phyloP scores from a whole-genome alignment of 495 filamentous ascomycete genomes.

The Hypoxylon lienhwacheense region DNA sequence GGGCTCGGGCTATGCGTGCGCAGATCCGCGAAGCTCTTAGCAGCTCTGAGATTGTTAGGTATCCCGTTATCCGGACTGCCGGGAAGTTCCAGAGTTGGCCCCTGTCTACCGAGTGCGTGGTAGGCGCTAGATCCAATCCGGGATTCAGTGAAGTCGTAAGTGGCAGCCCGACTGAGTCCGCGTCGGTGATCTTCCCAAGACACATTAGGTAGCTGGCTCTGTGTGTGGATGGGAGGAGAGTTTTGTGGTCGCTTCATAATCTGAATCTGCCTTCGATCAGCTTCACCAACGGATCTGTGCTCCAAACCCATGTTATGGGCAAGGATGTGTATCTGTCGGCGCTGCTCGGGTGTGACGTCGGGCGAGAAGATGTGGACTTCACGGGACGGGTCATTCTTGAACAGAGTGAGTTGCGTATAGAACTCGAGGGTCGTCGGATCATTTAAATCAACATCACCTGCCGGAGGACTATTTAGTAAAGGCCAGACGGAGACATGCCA shows the following conservation, averaged over 20 bases:
- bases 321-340: slow-evolving; percentile 87
- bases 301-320: slow-evolving; percentile 93
- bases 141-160: slow-evolving; percentile 96
- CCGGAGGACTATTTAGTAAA: slow-evolving; percentile 30
- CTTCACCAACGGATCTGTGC: slow-evolving; percentile 84
- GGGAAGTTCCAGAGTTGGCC: slow-evolving; percentile 77
- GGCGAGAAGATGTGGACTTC: slow-evolving; percentile 83
- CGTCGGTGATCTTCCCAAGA: slow-evolving; percentile 74
- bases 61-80: slow-evolving; percentile 70
- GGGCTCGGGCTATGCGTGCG: slow-evolving; percentile 94
- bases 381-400: slow-evolving; percentile 74
- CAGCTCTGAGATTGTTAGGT: slow-evolving; percentile 78
- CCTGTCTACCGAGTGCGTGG: slow-evolving; percentile 73
- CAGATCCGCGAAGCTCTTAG: slow-evolving; percentile 95
- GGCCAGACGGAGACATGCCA: background rate
- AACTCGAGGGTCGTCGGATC: slow-evolving; percentile 83
- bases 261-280: slow-evolving; percentile 83
- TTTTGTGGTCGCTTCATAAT: slow-evolving; percentile 67
- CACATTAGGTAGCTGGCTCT: slow-evolving; percentile 61
- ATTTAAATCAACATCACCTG: slow-evolving; percentile 82
- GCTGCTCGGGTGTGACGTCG: slow-evolving; percentile 76
- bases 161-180: slow-evolving; percentile 87
- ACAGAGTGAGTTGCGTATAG: slow-evolving; percentile 85
- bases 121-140: slow-evolving; percentile 68
- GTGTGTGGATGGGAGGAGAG: slow-evolving; percentile 70